Evolutionary conservation across 78 protist species (phyloP).

Genomic region (Pigoraptor vietnamica): DNA sequence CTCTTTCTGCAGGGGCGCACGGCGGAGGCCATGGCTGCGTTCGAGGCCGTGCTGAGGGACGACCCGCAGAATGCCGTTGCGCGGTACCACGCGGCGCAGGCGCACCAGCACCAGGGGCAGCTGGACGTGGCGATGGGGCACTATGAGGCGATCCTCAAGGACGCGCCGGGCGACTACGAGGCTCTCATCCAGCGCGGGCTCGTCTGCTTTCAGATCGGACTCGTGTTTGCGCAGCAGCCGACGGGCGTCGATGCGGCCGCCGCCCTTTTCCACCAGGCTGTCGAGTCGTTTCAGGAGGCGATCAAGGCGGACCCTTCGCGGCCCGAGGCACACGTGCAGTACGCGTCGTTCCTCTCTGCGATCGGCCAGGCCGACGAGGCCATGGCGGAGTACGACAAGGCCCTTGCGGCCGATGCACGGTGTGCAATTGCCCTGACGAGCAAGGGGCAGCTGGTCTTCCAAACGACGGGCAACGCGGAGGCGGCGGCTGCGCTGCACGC

Average conservation of each 20-base stretch:
- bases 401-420: slow-evolving; percentile 5
- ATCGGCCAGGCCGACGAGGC: slow-evolving; percentile 13
- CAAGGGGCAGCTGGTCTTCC: slow-evolving; percentile 15
- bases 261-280: neutral
- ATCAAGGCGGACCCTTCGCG: neutral
- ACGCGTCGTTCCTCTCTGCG: neutral
- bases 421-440: slow-evolving; percentile 18
- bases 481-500: neutral
- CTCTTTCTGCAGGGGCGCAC: neutral
- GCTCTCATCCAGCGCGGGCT: slow-evolving; percentile 27
- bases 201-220: neutral
- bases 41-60: neutral
- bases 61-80: slow-evolving; percentile 19
- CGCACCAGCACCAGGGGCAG: slow-evolving; percentile 9
- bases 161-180: slow-evolving; percentile 17
- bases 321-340: slow-evolving; percentile 19
- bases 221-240: neutral
- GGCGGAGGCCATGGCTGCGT: slow-evolving; percentile 4
- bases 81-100: slow-evolving; percentile 23
- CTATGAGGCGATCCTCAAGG: slow-evolving; percentile 16
- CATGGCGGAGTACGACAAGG: slow-evolving; percentile 7
- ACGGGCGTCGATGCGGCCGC: neutral
- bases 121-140: neutral
- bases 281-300: slow-evolving; percentile 8
- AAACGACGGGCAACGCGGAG: neutral